These are phyloP conservation scores for Sparassis latifolia DNA, from an alignment of 1,284 basidiomycete genomes.

Conservation along the genomic window DNA sequence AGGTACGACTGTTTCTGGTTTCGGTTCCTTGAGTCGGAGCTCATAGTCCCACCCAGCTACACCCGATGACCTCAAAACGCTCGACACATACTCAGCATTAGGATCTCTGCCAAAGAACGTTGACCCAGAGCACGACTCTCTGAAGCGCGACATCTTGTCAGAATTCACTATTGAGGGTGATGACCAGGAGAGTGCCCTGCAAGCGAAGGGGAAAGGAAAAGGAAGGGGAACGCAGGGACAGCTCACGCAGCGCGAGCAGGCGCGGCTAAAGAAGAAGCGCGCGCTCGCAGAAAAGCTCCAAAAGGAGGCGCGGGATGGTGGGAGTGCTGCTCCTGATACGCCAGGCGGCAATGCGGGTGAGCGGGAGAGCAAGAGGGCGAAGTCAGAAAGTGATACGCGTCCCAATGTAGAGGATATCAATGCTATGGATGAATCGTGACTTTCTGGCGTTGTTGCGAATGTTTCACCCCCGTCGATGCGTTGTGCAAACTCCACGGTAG, in stretches of 20 bases:
- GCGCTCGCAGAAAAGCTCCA: slow-evolving; percentile 24
- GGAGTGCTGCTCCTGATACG: background rate
- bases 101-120: slow-evolving; percentile 57
- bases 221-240: slow-evolving; percentile 8
- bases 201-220: slow-evolving; percentile 1
- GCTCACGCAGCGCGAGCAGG: slow-evolving; percentile 25
- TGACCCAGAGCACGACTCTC: slow-evolving; percentile 38
- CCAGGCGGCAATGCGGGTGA: slow-evolving; percentile 7
- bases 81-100: slow-evolving; percentile 59
- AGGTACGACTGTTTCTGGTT: slow-evolving; percentile 25
- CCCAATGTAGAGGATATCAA: background rate
- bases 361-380: slow-evolving; percentile 16
- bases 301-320: slow-evolving; percentile 10
- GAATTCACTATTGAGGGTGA: slow-evolving; percentile 10
- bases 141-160: slow-evolving; percentile 24
- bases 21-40: slow-evolving; percentile 1
- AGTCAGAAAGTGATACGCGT: slow-evolving; percentile 4
- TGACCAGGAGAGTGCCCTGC: slow-evolving; percentile 2
- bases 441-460: background rate
- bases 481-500: too few relatives aligned
- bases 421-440: slow-evolving; percentile 8
- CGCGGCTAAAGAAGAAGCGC: slow-evolving; percentile 24
- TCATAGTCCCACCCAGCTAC: slow-evolving; percentile 32
- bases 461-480: background rate
- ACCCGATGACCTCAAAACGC: slow-evolving; percentile 37